These are phyloP conservation scores for Citrus inodora DNA, from an alignment of 345 rosid species.

Conservation along the genomic window DNA sequence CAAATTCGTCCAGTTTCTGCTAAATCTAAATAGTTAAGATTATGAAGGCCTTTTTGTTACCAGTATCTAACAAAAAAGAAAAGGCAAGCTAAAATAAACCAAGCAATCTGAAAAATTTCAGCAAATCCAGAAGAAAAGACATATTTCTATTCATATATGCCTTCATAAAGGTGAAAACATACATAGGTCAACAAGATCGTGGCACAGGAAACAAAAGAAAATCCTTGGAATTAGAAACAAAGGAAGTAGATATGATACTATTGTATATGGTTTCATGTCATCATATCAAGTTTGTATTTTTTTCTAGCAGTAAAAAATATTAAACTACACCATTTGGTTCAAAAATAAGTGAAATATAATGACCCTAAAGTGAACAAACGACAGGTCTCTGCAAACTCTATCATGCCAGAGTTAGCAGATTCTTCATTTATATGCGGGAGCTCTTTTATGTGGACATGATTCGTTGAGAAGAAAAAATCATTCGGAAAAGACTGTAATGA, in stretches of 20 bases:
- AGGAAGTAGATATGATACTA: not conserved
- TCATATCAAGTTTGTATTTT: too few relatives aligned
- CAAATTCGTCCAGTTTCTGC: not conserved
- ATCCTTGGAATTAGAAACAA: not conserved
- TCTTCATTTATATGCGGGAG: not conserved
- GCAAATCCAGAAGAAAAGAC: not conserved
- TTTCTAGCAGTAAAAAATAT: too few relatives aligned
- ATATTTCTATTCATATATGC: not conserved
- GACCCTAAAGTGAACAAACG: not conserved
- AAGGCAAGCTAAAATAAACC: not conserved
- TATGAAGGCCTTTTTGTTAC: not conserved
- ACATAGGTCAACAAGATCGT: not conserved
- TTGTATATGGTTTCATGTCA: too few relatives aligned
- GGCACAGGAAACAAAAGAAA: not conserved
- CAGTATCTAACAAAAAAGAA: not conserved
- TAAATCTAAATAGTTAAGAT: not conserved
- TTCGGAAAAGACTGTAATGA: not conserved
- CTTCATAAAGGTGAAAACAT: not conserved
- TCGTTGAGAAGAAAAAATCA: not conserved
- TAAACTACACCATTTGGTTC: not conserved
- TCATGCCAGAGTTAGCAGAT: not conserved
- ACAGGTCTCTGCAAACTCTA: not conserved
- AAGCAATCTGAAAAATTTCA: not conserved
- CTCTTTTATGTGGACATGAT: not conserved
- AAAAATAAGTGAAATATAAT: not conserved